Evolutionary conservation across 441 rosid species (phyloP).

Genomic region (Adansonia gregorii): DNA sequence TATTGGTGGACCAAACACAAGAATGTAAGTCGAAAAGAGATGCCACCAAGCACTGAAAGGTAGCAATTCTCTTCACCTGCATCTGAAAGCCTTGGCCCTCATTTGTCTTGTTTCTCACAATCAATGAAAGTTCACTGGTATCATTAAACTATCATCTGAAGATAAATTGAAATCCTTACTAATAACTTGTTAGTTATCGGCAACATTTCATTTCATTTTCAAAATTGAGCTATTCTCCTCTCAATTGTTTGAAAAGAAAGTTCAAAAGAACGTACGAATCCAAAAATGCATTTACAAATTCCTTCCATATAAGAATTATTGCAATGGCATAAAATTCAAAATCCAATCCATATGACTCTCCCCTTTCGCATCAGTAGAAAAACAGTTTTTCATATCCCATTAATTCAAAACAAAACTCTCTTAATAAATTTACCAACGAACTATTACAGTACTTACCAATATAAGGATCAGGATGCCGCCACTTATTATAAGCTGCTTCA

Average conservation of each 20-base stretch:
- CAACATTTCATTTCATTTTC: constrained; percentile 1
- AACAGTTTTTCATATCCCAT: not conserved
- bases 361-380: not conserved
- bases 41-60: not conserved
- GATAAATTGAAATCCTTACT: not conserved
- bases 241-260: not conserved
- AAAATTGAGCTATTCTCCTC: constrained; percentile 8
- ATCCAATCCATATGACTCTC: not conserved
- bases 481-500: constrained; percentile 76
- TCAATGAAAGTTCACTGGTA: not conserved
- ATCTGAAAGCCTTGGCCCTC: not conserved
- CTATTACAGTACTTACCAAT: constrained; percentile 53
- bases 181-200: not conserved
- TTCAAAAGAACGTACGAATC: not conserved
- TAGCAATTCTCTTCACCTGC: not conserved
- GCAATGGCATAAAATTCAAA: not conserved
- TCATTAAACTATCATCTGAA: not conserved
- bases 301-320: not conserved
- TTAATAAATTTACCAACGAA: not conserved
- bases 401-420: not conserved
- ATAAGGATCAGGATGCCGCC: constrained; percentile 97
- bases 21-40: not conserved
- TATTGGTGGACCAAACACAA: not conserved
- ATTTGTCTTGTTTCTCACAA: not conserved
- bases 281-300: not conserved